Base-by-base conservation (phyloP, 2,329 filamentous ascomycete genomes). In the Bimuria novae-zelandiae region DNA sequence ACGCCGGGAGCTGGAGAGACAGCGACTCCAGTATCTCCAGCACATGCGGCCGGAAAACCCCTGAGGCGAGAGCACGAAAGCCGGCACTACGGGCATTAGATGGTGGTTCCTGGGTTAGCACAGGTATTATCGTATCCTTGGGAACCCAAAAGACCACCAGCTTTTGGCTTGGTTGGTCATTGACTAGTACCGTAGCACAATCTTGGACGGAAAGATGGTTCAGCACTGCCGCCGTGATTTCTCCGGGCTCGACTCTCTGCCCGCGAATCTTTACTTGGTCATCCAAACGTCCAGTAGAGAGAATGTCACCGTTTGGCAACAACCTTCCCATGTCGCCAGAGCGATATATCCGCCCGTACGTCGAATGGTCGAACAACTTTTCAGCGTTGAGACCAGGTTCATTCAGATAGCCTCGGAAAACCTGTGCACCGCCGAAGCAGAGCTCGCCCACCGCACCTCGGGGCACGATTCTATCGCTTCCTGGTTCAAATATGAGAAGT, bases 381-480 rank as follows among this genome's bases (percentile, higher is more conserved):
- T 80, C 74, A 0, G 77, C 71, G 0, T 88, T 90, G 35, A 89
- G 73, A 3, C 82, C 79, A 0, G 84, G 80, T 70, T 82, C 79
- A 52, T 87, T 84, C 23, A 94, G 78, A 64, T 93, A 96, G 1
- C 90, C 90, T 33, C 82, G 79, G 36, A 80, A 84, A 4, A 96
- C 84, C 73, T 96, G 92, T 43, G 89, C 84, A 10, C 92, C 92
- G 12, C 90, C 91, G 69, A 96, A 94, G 65, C 89, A 95, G 6
- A 96, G 79, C 69, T 96, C 92, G 10, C 92, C 92, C 14, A 90
- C 77, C 57, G 84, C 88, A 3, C 91, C 90, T 6, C 83, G 70
- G 0, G 90, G 90, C 0, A 92, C 75, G 1, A 84, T 64, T 3
- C 50, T 42, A 10, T 67, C 49, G 16, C 56, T 67, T 0, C 45